Conservation (phyloP, 164 flowering plant species). For the Protea cynaroides region DNA sequence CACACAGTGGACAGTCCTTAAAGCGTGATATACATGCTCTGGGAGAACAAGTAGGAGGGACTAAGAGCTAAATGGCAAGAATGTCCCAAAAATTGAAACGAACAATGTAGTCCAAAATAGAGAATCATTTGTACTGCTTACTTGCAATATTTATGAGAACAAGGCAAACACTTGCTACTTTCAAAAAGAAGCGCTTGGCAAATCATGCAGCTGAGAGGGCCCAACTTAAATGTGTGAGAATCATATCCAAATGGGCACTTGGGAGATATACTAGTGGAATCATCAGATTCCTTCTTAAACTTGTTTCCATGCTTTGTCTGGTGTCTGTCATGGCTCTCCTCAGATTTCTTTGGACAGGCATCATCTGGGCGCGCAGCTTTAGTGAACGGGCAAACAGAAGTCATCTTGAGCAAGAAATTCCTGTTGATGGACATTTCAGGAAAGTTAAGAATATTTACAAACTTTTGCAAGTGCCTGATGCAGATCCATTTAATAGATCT, state of each 20-base stretch:
- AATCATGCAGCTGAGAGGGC: slow-evolving; percentile 88
- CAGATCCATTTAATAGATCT: too few species aligned
- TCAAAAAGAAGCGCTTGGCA: slow-evolving; percentile 93
- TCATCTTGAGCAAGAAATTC: slow-evolving; percentile 31
- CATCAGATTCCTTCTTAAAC: slow-evolving; percentile 25
- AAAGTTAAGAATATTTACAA: too few species aligned
- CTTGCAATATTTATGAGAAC: slow-evolving; percentile 94
- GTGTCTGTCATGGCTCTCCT: slow-evolving; percentile 21
- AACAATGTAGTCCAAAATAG: slow-evolving; percentile 1
- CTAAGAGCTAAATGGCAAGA: background rate
- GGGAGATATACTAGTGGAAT: slow-evolving; percentile 33
- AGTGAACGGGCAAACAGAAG: slow-evolving; percentile 69
- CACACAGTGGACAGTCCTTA: slow-evolving; percentile 92
- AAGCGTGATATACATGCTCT: slow-evolving; percentile 84
- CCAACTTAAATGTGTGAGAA: slow-evolving; percentile 75
- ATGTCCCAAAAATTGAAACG: background rate
- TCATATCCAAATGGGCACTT: slow-evolving; percentile 94
- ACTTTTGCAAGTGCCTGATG: too few species aligned
- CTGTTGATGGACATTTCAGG: background rate
- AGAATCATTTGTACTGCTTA: slow-evolving; percentile 25
- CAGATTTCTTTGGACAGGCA: slow-evolving; percentile 24
- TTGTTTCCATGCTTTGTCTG: slow-evolving; percentile 24
- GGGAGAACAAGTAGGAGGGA: background rate
- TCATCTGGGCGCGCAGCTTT: slow-evolving; percentile 56
- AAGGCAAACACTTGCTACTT: slow-evolving; percentile 73